These are phyloP conservation scores for Collybia nuda DNA, from an alignment of 768 basidiomycete genomes.

Conservation along the genomic window DNA sequence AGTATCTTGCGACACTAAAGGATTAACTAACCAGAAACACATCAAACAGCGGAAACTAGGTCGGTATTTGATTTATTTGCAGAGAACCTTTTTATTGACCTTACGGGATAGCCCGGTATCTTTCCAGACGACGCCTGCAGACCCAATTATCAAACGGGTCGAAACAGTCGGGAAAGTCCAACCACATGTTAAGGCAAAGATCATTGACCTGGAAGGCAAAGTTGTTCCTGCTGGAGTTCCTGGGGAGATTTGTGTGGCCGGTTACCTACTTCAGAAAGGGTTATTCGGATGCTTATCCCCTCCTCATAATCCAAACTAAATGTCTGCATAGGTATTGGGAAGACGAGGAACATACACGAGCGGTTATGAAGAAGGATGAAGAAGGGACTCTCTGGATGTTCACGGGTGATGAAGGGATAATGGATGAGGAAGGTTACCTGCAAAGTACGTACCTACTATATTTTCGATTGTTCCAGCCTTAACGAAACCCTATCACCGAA, in stretches of 20 bases:
- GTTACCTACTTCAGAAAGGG: slow-evolving; percentile 83
- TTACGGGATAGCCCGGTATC: slow-evolving; percentile 63
- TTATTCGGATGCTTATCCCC: slow-evolving; percentile 23
- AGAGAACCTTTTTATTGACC: not conserved
- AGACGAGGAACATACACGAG: slow-evolving; percentile 64
- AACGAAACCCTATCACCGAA: slow-evolving; percentile 21
- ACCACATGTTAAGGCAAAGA: slow-evolving; percentile 77
- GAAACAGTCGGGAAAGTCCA: slow-evolving; percentile 80
- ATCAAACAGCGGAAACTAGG: slow-evolving; percentile 68
- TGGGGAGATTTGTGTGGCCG: slow-evolving; percentile 73
- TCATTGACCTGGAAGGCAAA: slow-evolving; percentile 58
- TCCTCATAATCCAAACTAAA: not conserved
- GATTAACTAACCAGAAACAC: not conserved
- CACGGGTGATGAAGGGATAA: slow-evolving; percentile 78
- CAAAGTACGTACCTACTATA: slow-evolving; percentile 43
- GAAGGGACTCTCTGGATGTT: slow-evolving; percentile 74
- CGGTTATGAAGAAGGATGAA: slow-evolving; percentile 55
- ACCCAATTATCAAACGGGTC: slow-evolving; percentile 71
- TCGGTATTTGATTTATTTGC: slow-evolving; percentile 13
- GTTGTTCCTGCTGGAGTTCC: slow-evolving; percentile 71
- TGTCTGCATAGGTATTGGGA: slow-evolving; percentile 63
- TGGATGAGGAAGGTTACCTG: slow-evolving; percentile 82
- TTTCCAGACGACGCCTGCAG: slow-evolving; percentile 73
- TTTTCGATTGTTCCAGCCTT: not conserved
- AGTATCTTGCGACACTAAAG: not conserved